Evolutionary conservation across 1,284 basidiomycete genomes (phyloP).

Genomic region (Puccinia polysora): DNA sequence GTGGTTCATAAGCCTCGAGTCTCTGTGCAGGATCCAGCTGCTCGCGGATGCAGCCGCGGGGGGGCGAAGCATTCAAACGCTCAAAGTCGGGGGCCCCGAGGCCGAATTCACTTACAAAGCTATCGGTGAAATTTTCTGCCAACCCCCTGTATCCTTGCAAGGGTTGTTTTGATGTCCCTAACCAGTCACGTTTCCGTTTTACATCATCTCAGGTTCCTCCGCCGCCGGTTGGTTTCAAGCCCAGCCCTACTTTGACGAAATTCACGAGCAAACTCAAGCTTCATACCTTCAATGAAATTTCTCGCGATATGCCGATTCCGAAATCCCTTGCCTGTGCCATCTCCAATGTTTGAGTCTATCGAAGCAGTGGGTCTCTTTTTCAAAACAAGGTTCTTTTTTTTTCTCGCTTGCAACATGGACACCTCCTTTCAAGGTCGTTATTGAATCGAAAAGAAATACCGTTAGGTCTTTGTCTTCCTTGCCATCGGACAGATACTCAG

Average conservation of each 20-base stretch:
- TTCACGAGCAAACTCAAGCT: slow-evolving; percentile 48
- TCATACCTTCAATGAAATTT: slow-evolving; percentile 46
- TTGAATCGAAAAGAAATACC: too few relatives aligned
- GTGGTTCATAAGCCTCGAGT: slow-evolving; percentile 46
- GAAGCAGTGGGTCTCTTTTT: too few relatives aligned
- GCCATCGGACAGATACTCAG: too few relatives aligned
- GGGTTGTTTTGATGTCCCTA: not conserved
- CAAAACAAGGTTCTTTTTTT: too few relatives aligned
- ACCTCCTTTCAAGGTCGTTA: too few relatives aligned
- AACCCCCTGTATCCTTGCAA: too few relatives aligned
- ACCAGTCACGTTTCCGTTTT: not conserved
- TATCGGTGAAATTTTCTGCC: not conserved
- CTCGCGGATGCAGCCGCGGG: slow-evolving; percentile 49
- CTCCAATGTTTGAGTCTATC: too few relatives aligned
- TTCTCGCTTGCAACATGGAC: too few relatives aligned
- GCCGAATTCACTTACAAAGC: slow-evolving; percentile 48
- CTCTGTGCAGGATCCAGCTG: slow-evolving; percentile 50
- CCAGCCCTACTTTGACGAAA: slow-evolving; percentile 49
- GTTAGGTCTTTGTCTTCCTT: too few relatives aligned
- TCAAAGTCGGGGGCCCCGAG: slow-evolving; percentile 48
- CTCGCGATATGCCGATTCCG: too few relatives aligned
- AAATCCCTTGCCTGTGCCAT: too few relatives aligned
- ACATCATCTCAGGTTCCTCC: slow-evolving; percentile 45
- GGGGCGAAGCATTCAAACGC: slow-evolving; percentile 45
- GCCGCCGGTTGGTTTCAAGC: slow-evolving; percentile 49